Evolutionary conservation across 2,329 filamentous ascomycete genomes (phyloP), one percentile per base, ranked within the genome.

Genomic region (Aspergillus quadrilineatus): DNA sequence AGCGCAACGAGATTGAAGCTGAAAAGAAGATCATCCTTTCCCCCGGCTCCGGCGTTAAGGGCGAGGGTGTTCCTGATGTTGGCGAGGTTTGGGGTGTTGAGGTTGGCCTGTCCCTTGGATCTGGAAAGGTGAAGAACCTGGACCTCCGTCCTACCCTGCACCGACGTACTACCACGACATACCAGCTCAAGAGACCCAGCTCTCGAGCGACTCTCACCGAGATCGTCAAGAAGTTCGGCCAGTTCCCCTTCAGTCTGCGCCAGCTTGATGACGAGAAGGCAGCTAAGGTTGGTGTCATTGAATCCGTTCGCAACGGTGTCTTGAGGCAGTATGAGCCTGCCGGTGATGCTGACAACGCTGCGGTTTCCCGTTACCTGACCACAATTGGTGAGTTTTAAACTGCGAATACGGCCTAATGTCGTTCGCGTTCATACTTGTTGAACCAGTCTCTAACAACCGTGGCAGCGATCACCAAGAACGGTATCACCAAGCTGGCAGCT

Each of bases 21-120:
- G 87, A 89, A 82, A 97, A 97, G 87, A 97, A 97, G 86, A 96
- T 99, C 71, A 94, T 99, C 65, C 81, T 99, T 56, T 84, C 91
- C 37, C 76, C 76, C 26, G 89, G 92, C 34, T 85, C 97, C 69
- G 90, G 90, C 63, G 86, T 89, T 72, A 95, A 92, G 80, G 93
- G 93, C 56, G 94, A 99, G 60, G 94, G 94, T 70, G 77, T 86
- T 56, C 89, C 94, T 56, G 93, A 95, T 70, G 79, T 96, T 56
- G 89, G 90, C 65, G 94, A 99, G 74, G 92, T 96, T 60, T 99
- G 94, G 94, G 94, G 94, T 76, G 90, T 99, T 54, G 94, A 99
- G 82, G 86, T 97, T 73, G 93, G 93, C 66, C 85, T 99, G 72
- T 94, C 89, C 77, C 80, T 94, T 68, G 92, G 92, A 63, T 87